A percentile compares a stretch with the other conserved stretches of the same genome.
Evolutionary conservation across 805 yeast species (phyloP).

Genomic region (Kazachstania bromeliacearum): DNA sequence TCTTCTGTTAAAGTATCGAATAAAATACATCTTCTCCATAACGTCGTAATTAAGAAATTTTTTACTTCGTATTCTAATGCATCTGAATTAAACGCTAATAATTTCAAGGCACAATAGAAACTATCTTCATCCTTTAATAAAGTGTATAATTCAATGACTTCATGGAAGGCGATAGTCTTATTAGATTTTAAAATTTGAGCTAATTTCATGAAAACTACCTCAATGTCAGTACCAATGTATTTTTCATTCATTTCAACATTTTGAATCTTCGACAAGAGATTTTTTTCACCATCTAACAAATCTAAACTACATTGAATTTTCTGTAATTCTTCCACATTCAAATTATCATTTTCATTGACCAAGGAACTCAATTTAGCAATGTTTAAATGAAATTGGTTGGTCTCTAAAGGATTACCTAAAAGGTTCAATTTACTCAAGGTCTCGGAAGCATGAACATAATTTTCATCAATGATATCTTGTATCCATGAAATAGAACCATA

Average conservation of each 20-base stretch:
- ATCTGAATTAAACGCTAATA: constrained; percentile 34
- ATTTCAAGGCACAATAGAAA: constrained; percentile 41
- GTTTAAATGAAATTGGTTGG: constrained; percentile 46
- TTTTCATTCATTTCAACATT: constrained; percentile 18
- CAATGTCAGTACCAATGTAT: constrained; percentile 15
- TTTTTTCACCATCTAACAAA: constrained; percentile 41
- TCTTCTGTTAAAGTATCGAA: constrained; percentile 39
- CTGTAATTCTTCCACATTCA: constrained; percentile 17
- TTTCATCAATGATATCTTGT: constrained; percentile 43
- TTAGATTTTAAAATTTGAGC: constrained; percentile 21
- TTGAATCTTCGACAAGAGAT: constrained; percentile 25
- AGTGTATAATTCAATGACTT: constrained; percentile 45
- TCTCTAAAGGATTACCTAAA: constrained; percentile 34
- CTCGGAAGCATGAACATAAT: constrained; percentile 42
- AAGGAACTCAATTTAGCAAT: constrained; percentile 62
- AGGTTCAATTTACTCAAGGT: constrained; percentile 37
- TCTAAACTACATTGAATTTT: constrained; percentile 45
- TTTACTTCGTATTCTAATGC: constrained; percentile 26
- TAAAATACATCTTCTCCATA: constrained; percentile 54
- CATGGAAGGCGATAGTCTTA: constrained; percentile 34
- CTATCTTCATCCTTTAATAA: constrained; percentile 32
- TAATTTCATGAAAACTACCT: constrained; percentile 17
- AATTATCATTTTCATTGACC: constrained; percentile 27
- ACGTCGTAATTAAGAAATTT: constrained; percentile 27
- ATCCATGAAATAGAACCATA: constrained; percentile 65